Base-by-base conservation (phyloP, 2,329 filamentous ascomycete genomes). In the Aureobasidium sp. region DNA sequence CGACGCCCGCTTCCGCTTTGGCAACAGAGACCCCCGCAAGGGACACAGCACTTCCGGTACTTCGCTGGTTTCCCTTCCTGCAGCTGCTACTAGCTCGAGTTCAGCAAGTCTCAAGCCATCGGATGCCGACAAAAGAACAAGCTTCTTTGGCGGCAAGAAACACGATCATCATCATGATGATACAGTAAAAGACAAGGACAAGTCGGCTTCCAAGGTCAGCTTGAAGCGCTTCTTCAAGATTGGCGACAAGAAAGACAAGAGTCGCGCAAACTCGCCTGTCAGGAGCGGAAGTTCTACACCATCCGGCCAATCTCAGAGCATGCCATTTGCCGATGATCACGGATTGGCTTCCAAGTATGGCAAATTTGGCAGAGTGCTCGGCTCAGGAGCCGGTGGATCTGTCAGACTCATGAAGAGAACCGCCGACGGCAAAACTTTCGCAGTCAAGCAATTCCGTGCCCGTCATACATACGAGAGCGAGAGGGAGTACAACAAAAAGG, bases 151-250 rank as follows among this genome's bases (percentile, higher is more conserved):
- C 36, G 75, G 75, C 61, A 80, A 79, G 63, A 76, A 75, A 60
- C 82, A 84, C 65, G 81, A 86, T 34, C 74, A 80, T 62, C 77
- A 82, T 49, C 74, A 78, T 61, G 78, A 84, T 25, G 69, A 64
- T 61, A 68, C 66, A 64, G 59, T 66, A 67, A 71, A 72, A 45
- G 76, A 72, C 22, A 80, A 82, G 56, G 67, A 66, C 42, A 62
- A 70, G 44, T 66, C 67, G 2, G 86, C 89, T 25, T 97, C 94
- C 5, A 97, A 97, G 89, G 87, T 89, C 3, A 93, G 97, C 69
- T 76, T 99, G 64, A 97, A 96, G 77, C 84, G 94, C n/a, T 99
- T 99, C 74, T 96, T 99, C 80, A 94, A 87, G 75, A 86, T 91
- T 64, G 84, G 87, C 58, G 77, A 83, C 67, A 76, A 81, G 64